Conservation (phyloP, 345 rosid species). For the Syzygium jambos region DNA sequence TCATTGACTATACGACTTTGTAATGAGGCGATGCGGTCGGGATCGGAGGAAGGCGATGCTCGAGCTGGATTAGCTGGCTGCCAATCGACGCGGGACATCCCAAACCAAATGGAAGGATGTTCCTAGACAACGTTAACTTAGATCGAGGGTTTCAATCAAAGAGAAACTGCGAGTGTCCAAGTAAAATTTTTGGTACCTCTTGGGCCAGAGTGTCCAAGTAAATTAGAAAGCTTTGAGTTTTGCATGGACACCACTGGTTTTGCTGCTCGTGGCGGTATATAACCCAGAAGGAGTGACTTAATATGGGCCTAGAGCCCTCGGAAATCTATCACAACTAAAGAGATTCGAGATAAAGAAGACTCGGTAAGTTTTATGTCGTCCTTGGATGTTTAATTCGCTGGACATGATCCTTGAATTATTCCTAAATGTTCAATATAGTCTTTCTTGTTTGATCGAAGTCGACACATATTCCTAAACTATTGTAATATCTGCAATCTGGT, state of each 20-base stretch:
- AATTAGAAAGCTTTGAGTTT: too few relatives aligned
- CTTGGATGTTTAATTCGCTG: neutral
- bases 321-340: neutral
- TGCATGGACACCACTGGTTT: neutral
- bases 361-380: neutral
- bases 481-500: fast-evolving
- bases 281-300: too few relatives aligned
- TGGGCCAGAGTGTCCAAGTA: too few relatives aligned
- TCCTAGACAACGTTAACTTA: too few relatives aligned
- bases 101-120: too few relatives aligned
- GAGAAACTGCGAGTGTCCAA: too few relatives aligned
- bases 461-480: neutral
- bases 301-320: neutral
- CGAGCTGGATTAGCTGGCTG: too few relatives aligned
- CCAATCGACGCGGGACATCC: too few relatives aligned
- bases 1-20: neutral
- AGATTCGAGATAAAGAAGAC: neutral
- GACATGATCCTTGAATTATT: neutral
- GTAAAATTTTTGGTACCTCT: too few relatives aligned
- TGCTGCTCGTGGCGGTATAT: neutral
- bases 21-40: too few relatives aligned
- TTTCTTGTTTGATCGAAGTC: neutral
- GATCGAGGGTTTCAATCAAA: too few relatives aligned
- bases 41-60: neutral
- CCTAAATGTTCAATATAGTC: fast-evolving